Base-by-base conservation (phyloP, 352 stramenopile species). In the Globisporangium megalacanthum region DNA sequence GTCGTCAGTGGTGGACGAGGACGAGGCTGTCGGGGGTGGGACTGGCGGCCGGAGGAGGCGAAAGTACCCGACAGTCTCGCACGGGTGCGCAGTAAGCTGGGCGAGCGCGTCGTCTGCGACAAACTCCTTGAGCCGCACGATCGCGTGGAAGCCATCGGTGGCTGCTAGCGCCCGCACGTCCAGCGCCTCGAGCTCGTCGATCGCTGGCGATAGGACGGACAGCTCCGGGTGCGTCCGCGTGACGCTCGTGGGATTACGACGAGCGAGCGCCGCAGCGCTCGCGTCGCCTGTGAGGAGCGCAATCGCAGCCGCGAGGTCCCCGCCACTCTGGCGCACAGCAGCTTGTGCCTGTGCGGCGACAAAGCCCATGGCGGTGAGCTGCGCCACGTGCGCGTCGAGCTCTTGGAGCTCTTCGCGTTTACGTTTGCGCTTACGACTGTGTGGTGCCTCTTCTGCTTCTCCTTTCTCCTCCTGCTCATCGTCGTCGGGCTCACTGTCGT, bases 291-390 rank as follows among this genome's bases (percentile, higher is more conserved):
- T 71, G 50, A 88, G 56, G 22, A 85, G 42, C 25, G 68, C 63
- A 35, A 72, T 62, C 44, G 78, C 73, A 22, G 68, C 49, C n/a
- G 58, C 52, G 3, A 88, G 45, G 19, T 88, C 77, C 0, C 66
- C 58, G 9, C n/a, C 17, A 4, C 64, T 62, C 11, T 70, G 49
- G 37, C 56, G 22, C 42, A 86, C 60, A 19, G 73, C 75, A 3
- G 54, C 47, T 13, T 53, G 49, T 10, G 71, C 73, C 25, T 75
- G 62, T 1, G 64, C 57, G 3, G 25, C 11, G 4, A 49, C 54
- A 50, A 89, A 89, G 0, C 79, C 79, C 77, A 89, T 89, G n/a
- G 75, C 75, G 36, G 82, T 56, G n/a, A 88, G 60, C 60, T 86
- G 79, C 62, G 56, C 46, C 25, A 35, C 22, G 15, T 39, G 33